Base-by-base conservation (phyloP, 192 early-diverging fungal genomes). In the Jimgerdemannia lactiflua region DNA sequence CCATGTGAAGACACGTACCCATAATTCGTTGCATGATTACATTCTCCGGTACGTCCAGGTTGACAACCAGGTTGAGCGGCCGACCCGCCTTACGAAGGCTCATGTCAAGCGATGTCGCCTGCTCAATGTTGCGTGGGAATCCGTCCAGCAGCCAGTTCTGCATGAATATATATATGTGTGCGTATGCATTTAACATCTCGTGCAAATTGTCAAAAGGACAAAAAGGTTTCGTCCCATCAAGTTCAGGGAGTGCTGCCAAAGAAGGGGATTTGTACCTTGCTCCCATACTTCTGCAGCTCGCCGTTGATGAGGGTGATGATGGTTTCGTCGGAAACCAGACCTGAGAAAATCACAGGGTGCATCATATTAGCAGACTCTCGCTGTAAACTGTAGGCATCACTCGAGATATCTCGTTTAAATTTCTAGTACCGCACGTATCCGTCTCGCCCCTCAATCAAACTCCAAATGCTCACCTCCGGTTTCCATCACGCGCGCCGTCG, bases 1-100 rank as follows among this genome's bases (percentile, higher is more conserved):
- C 18, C 29, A 29, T 29, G 29, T 29, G 29, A 29, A 29, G 29
- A 29, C 29, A 54, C 70, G 73, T 87, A 86, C 90, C 91, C 84
- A 93, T 91, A 67, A 99, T 96, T 9, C 97, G 89, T 74, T 94
- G 85, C 71, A 99, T 78, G 67, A 98, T 97, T 11, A 95, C 93
- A 70, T 89, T 87, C 77, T 96, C 94, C 9, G 97, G 96, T 20
- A 99, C 97, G 73, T 92, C 90, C 70, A 99, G 82, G 77, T 98
- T 95, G 64, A 98, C 88, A 18, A 97, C 96, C 8, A 94, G 77
- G 77, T 94, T 94, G 67, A 98, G 83, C 14, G 92, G 87, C 77
- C 93, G 90, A 70, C 76, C 78, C 20, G 78, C 72, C 42, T 74
- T 73, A 39, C 84, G 75, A 70, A 96, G 82, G 39, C 84, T 82